Evolutionary conservation across 495 filamentous ascomycete genomes (phyloP), one percentile per base, ranked within the genome.

Genomic region (Xylaria castorea): DNA sequence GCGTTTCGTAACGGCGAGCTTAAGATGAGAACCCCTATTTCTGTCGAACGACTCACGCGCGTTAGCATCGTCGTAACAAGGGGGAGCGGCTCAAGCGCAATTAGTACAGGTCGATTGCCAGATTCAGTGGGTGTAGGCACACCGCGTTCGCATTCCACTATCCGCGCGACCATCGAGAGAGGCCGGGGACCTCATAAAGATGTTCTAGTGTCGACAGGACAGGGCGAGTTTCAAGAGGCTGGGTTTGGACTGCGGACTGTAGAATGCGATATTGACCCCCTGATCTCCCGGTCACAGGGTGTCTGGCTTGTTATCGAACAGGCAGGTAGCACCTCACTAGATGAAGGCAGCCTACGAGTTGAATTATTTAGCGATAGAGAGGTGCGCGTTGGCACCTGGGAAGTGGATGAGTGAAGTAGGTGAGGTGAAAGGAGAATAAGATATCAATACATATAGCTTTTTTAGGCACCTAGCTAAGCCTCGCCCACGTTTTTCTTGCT

Each of bases 241-340:
- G 85, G 87, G 5, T 86, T 87, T 34, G 94, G 92, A 0, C 82
- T 97, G 40, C 85, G 93, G 12, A 91, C 91, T 0, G 83, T 86
- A 16, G 92, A 94, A 72, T 85, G 94, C 67, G 90, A 94, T 84
- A 75, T 97, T 40, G 85, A 86, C 16, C 92, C 92, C 0, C 75
- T 77, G 16, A 36, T 48, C 36, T 81, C 81, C 27, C 79, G 84
- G 51, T 74, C 72, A 16, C 85, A 85, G n/a, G 89, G 89, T 25
- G 78, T 94, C 22, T 93, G 92, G 91, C 81, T 97, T 70, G 92
- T 97, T 18, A 82, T 97, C 71, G 94, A 97, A 79, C 85, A 92
- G 71, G 84, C 92, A 62, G 92, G 90, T 6, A 44, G 66, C 38
- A 67, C 71, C 7, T 48, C 57, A 30, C 72, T 85, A 58, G 83